phyloP scores from a whole-genome alignment of 345 rosid genomes.

The Eucalyptus guilfoylei region DNA sequence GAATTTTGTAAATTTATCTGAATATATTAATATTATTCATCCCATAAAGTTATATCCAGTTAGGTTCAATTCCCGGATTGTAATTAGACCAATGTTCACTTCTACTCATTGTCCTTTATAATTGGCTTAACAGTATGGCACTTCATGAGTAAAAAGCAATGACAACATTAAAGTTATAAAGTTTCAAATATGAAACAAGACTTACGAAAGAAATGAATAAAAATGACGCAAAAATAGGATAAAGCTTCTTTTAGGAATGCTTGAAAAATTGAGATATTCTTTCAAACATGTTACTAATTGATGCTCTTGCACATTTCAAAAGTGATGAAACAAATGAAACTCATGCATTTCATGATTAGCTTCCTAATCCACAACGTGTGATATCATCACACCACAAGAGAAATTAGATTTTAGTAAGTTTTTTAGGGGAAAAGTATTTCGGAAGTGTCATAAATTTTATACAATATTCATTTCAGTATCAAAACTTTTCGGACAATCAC shows the following conservation, averaged over 20 bases:
- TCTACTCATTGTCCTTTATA: not conserved
- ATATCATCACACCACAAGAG: not conserved
- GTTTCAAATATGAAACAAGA: not conserved
- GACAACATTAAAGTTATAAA: not conserved
- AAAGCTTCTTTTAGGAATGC: not conserved
- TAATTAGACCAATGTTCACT: too few species aligned
- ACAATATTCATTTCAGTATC: too few species aligned
- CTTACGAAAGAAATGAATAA: not conserved
- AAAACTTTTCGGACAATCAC: too few species aligned
- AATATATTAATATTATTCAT: not conserved
- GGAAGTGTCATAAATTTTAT: fast-evolving
- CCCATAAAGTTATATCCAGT: not conserved
- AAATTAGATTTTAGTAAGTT: too few species aligned
- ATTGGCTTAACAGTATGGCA: not conserved
- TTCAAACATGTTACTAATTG: not conserved
- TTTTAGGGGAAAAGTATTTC: too few species aligned
- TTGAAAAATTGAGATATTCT: not conserved
- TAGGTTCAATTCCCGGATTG: too few species aligned
- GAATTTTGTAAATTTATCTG: not conserved
- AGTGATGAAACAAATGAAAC: not conserved
- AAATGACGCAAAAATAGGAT: not conserved
- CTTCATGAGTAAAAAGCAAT: not conserved
- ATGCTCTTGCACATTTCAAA: not conserved
- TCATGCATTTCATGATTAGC: not conserved
- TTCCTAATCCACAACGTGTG: not conserved